Evolutionary conservation across 2,329 filamentous ascomycete species (phyloP), one percentile per base, ranked within the genome.

Genomic region (Neonectria faginata): DNA sequence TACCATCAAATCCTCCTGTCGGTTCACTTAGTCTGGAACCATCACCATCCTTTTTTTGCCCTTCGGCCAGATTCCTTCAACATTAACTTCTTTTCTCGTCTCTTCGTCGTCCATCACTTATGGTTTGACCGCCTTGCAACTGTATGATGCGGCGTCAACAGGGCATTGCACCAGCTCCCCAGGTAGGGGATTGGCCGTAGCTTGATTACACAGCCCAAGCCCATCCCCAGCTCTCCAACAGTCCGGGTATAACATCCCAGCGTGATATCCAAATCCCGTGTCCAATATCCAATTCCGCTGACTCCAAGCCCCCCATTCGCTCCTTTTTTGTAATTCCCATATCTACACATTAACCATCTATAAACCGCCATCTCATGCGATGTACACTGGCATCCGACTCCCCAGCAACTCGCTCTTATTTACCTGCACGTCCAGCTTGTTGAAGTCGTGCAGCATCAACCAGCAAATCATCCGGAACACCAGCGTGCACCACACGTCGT

Each of bases 381-480:
- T 84, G 64, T 85, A 88, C 10, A 88, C 84, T 0, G 85, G 85
- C 79, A 88, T 80, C 5, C 86, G 81, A 67, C 82, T 88, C 2
- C 85, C 85, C 36, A 83, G 69, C 5, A 88, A 75, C 74, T 87
- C 85, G 64, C 83, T 85, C 74, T 86, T 85, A 48, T 82, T 77
- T 3, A 85, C 73, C 73, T 87, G 84, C 10, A 84, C 78, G 60
- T 88, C 86, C 63, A 81, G 79, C 70, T 84, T 85, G 72, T 86
- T 79, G 57, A 88, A 88, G 68, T 88, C 84, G 69, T 88, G 85
- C 65, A 88, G 74, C 75, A 85, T 79, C 57, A 88, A 74, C 86
- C 85, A 88, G 71, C 85, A 87, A 25, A 88, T 78, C 86, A 88
- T 88, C 27, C 85, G 77, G 66, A 88, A 85, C 4, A 87, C 79